Conservation (phyloP, 305 asterid genomes). For the Petunia hybrid region DNA sequence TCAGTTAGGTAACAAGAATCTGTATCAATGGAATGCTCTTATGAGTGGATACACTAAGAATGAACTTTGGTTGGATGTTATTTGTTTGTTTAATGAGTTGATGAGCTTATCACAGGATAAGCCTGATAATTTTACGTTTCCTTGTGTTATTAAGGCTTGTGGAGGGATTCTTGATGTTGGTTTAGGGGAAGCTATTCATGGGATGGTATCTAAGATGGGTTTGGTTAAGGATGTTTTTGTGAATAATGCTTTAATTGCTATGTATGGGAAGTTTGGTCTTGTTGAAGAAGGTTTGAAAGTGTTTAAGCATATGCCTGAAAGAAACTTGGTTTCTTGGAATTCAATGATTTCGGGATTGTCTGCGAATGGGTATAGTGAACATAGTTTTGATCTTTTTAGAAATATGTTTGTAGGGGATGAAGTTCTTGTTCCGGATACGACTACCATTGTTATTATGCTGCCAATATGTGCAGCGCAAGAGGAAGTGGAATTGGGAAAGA, state of each 20-base stretch:
- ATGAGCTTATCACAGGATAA: conserved; percentile 22
- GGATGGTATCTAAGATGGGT: conserved; percentile 39
- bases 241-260: conserved; percentile 38
- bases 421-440: conserved; percentile 39
- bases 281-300: conserved; percentile 29
- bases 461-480: conserved; percentile 40
- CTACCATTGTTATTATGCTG: conserved; percentile 44
- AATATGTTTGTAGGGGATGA: conserved; percentile 28
- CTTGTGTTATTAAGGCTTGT: conserved; percentile 48
- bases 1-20: conserved; percentile 31
- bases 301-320: conserved; percentile 42
- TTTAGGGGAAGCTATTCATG: conserved; percentile 38
- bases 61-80: conserved; percentile 35
- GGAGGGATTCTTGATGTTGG: conserved; percentile 43
- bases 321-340: conserved; percentile 44
- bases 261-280: conserved; percentile 42
- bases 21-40: conserved; percentile 49
- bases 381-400: conserved; percentile 34
- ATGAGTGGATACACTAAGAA: conserved; percentile 43
- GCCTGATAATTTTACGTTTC: conserved; percentile 49
- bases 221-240: conserved; percentile 38
- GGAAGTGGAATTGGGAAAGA: conserved; percentile 37
- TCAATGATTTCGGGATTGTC: conserved; percentile 41
- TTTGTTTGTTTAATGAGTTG: conserved; percentile 35
- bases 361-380: conserved; percentile 28